These are phyloP conservation scores for Chenopodium quinoa DNA, from an alignment of 148 eudicot species.

Conservation along the genomic window DNA sequence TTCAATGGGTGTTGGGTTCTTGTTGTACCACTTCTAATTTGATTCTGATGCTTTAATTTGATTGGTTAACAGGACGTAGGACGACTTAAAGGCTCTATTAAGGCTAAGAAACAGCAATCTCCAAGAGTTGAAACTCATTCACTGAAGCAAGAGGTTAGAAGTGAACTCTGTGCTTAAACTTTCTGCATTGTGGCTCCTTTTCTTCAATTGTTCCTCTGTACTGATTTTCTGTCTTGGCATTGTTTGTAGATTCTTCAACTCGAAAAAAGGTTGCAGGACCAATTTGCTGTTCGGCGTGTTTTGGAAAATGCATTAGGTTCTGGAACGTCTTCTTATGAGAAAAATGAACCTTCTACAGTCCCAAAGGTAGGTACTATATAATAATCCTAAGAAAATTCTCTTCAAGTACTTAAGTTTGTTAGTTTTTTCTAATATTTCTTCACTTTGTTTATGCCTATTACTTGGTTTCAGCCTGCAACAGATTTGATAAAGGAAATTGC, in stretches of 20 bases:
- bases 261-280: slow-evolving; percentile 78
- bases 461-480: slow-evolving; percentile 76
- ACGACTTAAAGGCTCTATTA: slow-evolving; percentile 38
- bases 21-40: background rate
- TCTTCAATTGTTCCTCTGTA: background rate
- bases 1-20: background rate
- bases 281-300: slow-evolving; percentile 71
- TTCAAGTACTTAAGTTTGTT: background rate
- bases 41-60: slow-evolving; percentile 17
- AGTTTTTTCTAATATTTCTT: background rate
- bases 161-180: background rate
- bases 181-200: background rate
- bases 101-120: slow-evolving; percentile 43
- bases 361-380: slow-evolving; percentile 56
- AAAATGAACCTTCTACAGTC: slow-evolving; percentile 38
- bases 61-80: slow-evolving; percentile 48
- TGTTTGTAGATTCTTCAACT: slow-evolving; percentile 65
- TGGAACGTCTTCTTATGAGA: slow-evolving; percentile 44
- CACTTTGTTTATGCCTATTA: background rate
- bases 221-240: background rate
- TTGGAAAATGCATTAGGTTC: slow-evolving; percentile 80
- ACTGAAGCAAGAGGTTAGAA: slow-evolving; percentile 72
- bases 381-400: background rate
- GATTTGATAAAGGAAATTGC: slow-evolving; percentile 90
- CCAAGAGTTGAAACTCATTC: slow-evolving; percentile 55